Conservation (phyloP, 176 grass and related monocot genomes). For the Melocanna baccifera region DNA sequence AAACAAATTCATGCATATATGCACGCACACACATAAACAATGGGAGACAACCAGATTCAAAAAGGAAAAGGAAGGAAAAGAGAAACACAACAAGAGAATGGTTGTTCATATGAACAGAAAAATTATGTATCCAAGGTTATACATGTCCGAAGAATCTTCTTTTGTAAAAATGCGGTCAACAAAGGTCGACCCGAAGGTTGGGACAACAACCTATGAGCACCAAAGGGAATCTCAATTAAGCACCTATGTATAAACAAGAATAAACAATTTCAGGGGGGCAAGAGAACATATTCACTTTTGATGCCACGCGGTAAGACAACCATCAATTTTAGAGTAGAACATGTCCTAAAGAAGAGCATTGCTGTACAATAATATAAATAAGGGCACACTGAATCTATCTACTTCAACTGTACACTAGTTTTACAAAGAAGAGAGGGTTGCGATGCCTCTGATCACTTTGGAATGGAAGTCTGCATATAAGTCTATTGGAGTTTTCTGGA, state of each 20-base stretch:
- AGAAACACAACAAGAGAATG: not conserved
- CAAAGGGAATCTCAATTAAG: conserved; percentile 6
- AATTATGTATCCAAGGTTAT: not conserved
- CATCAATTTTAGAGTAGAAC: not conserved
- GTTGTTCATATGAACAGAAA: not conserved
- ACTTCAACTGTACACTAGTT: not conserved
- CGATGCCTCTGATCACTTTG: not conserved
- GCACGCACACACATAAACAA: not conserved
- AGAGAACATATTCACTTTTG: conserved; percentile 11
- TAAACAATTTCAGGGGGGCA: conserved; percentile 9
- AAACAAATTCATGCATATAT: conserved; percentile 9
- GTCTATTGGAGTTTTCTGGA: not conserved
- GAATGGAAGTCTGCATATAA: not conserved
- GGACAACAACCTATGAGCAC: conserved; percentile 9
- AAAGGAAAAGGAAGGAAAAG: not conserved
- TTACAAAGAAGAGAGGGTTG: not conserved
- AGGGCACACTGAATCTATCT: conserved; percentile 1
- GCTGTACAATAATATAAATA: not conserved
- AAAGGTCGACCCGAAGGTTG: not conserved
- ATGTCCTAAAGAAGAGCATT: conserved; percentile 6
- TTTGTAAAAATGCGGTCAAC: conserved; percentile 3
- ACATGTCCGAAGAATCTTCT: not conserved
- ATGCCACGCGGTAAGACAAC: not conserved
- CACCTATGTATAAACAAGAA: conserved; percentile 11
- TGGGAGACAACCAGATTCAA: not conserved